Percentiles rank a stretch among this genome's conserved stretches.
phyloP scores from a whole-genome alignment of 1,284 basidiomycete species.

The Cystobasidium pallidum region DNA sequence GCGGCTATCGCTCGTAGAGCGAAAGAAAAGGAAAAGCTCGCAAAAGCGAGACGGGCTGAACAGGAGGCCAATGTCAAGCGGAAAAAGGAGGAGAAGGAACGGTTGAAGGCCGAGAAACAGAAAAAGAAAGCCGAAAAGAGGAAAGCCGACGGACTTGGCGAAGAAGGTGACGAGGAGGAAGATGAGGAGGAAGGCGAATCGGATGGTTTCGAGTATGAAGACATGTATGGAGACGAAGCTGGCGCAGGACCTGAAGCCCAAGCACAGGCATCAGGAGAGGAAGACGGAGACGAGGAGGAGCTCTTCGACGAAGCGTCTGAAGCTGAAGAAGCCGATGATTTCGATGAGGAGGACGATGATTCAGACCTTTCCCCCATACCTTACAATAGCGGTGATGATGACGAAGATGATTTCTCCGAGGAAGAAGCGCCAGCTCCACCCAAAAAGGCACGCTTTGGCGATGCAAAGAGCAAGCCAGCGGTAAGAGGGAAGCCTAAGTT shows the following conservation, averaged over 20 bases:
- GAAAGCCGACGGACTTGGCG: constrained; percentile 53
- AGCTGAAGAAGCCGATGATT: constrained; percentile 40
- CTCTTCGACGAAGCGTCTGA: constrained; percentile 48
- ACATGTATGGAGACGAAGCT: constrained; percentile 65
- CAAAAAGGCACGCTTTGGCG: constrained; percentile 7
- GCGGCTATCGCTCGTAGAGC: constrained; percentile 58
- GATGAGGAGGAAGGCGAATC: constrained; percentile 57
- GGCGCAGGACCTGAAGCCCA: constrained; percentile 51
- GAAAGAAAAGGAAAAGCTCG: constrained; percentile 60
- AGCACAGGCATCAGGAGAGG: constrained; percentile 43
- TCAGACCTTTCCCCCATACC: constrained; percentile 41
- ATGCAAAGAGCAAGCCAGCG: background rate
- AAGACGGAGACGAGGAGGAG: constrained; percentile 54
- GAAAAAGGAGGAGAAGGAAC: constrained; percentile 71
- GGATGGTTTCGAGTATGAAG: constrained; percentile 66
- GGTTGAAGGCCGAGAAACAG: constrained; percentile 75
- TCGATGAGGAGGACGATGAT: constrained; percentile 45
- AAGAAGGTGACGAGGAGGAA: constrained; percentile 57
- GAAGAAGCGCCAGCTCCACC: constrained; percentile 3
- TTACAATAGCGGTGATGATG: constrained; percentile 29
- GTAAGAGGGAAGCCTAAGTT: constrained; percentile 30
- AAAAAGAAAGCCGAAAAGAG: constrained; percentile 56
- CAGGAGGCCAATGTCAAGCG: constrained; percentile 83
- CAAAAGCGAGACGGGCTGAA: constrained; percentile 75
- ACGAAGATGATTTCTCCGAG: constrained; percentile 14